A percentile compares a stretch with the other conserved stretches of the same genome.
phyloP scores from a whole-genome alignment of 208 protist species.

The Angomonas deanei region DNA sequence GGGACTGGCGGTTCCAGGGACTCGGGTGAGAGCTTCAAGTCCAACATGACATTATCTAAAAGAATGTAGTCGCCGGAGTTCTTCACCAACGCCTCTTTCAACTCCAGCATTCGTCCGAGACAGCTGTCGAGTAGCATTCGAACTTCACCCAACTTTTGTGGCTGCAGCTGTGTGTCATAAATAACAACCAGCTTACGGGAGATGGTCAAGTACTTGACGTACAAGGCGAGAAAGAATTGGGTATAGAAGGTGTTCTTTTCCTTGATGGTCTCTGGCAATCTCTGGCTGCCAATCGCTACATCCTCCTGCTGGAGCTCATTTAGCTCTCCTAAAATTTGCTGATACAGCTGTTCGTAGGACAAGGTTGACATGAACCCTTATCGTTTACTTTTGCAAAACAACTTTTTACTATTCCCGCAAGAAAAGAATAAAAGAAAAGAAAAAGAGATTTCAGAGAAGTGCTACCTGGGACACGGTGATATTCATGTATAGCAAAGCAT shows the following conservation, averaged over 20 bases:
- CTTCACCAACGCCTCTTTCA: constrained; percentile 64
- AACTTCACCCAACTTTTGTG: constrained; percentile 91
- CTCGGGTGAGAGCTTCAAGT: constrained; percentile 87
- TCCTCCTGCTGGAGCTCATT: constrained; percentile 63
- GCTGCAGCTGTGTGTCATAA: constrained; percentile 91
- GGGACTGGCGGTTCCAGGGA: constrained; percentile 84
- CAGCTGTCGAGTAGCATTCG: constrained; percentile 85
- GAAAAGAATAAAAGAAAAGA: constrained; percentile 15
- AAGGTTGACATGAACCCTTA: constrained; percentile 67
- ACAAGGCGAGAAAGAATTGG: constrained; percentile 83
- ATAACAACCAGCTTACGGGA: constrained; percentile 69
- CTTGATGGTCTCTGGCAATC: constrained; percentile 32
- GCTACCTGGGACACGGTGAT: no score
- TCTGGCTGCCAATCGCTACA: constrained; percentile 26
- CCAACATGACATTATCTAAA: constrained; percentile 88
- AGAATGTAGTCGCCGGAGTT: constrained; percentile 82
- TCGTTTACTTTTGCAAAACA: constrained; percentile 2
- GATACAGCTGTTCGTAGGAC: constrained; percentile 72
- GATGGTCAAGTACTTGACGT: constrained; percentile 88
- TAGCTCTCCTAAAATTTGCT: constrained; percentile 71
- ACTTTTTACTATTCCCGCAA: neutral
- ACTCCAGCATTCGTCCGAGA: constrained; percentile 92
- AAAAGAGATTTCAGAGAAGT: constrained; percentile 2
- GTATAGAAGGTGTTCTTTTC: constrained; percentile 51
- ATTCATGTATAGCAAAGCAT: no score